A percentile compares a stretch with the other conserved stretches of the same genome.
Evolutionary conservation across 495 filamentous ascomycete species (phyloP).

Genomic region (Podospora appendiculata): DNA sequence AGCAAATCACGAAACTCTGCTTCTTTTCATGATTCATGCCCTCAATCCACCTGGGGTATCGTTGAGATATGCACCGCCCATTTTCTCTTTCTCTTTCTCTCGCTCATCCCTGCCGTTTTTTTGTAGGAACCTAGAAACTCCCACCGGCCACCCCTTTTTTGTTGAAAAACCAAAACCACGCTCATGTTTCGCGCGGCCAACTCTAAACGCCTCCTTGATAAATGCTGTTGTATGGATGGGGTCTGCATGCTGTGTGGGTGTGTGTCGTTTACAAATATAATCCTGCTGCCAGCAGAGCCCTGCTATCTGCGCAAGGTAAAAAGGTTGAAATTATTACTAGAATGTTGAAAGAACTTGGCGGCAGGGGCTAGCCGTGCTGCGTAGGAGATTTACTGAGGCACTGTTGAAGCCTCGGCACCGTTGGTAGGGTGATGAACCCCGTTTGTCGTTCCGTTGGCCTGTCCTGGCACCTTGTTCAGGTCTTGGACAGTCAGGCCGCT

Average conservation of each 20-base stretch:
- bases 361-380: neutral
- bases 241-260: constrained; percentile 5
- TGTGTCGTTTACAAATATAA: constrained; percentile 8
- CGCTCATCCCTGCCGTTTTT: neutral
- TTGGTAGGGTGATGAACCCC: constrained; percentile 2
- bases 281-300: constrained; percentile 1
- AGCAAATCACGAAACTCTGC: no score
- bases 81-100: neutral
- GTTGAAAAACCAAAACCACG: constrained; percentile 25
- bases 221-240: constrained; percentile 6
- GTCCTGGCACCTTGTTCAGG: constrained; percentile 39
- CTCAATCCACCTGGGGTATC: constrained; percentile 21
- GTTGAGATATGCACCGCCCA: constrained; percentile 28
- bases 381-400: constrained; percentile 10
- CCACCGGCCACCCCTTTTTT: constrained; percentile 19
- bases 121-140: neutral
- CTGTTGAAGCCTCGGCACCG: constrained; percentile 17
- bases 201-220: constrained; percentile 3
- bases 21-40: neutral
- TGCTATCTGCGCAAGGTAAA: constrained; percentile 9
- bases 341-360: neutral
- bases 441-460: constrained; percentile 4
- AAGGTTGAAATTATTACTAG: constrained; percentile 12
- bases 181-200: neutral
- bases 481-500: constrained; percentile 64